These are phyloP conservation scores for Aspergillus ostianus DNA, from an alignment of 495 filamentous ascomycete species.

Conservation along the genomic window DNA sequence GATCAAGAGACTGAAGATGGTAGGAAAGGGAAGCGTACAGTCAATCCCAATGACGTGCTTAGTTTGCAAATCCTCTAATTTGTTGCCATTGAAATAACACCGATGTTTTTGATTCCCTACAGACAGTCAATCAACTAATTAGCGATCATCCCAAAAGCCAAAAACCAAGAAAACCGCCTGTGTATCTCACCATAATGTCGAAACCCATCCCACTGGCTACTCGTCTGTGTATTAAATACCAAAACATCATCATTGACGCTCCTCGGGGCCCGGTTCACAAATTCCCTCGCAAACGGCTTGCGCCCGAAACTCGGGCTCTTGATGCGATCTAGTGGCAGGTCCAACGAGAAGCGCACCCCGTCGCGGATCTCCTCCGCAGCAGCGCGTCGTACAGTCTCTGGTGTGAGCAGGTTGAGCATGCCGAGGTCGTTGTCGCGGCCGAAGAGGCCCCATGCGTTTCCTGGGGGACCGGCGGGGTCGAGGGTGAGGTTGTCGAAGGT, in stretches of 20 bases:
- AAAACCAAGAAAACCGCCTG: slow-evolving; percentile 1
- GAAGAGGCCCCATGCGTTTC: slow-evolving; percentile 53
- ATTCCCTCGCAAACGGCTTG: slow-evolving; percentile 28
- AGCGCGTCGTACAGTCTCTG: slow-evolving; percentile 42
- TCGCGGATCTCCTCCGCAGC: slow-evolving; percentile 48
- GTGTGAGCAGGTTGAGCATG: slow-evolving; percentile 51
- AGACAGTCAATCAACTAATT: background rate
- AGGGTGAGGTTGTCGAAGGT: slow-evolving; percentile 47
- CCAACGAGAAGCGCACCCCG: slow-evolving; percentile 45
- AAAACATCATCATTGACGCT: slow-evolving; percentile 58
- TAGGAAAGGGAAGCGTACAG: slow-evolving; percentile 31
- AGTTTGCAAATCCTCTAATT: slow-evolving; percentile 53
- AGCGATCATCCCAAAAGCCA: background rate
- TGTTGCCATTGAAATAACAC: slow-evolving; percentile 62
- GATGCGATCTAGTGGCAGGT: slow-evolving; percentile 36
- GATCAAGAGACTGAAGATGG: background rate
- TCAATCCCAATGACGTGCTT: slow-evolving; percentile 39
- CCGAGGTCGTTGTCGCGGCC: slow-evolving; percentile 45
- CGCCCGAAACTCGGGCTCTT: slow-evolving; percentile 31
- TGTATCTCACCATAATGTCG: slow-evolving; percentile 43
- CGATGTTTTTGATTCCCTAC: slow-evolving; percentile 50
- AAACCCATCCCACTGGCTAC: slow-evolving; percentile 58
- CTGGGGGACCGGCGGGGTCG: slow-evolving; percentile 39
- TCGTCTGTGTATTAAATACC: slow-evolving; percentile 60
- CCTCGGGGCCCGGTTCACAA: slow-evolving; percentile 38